Base-by-base conservation (phyloP, 73 alveolate species). In the Paramecium sexaurelia region DNA sequence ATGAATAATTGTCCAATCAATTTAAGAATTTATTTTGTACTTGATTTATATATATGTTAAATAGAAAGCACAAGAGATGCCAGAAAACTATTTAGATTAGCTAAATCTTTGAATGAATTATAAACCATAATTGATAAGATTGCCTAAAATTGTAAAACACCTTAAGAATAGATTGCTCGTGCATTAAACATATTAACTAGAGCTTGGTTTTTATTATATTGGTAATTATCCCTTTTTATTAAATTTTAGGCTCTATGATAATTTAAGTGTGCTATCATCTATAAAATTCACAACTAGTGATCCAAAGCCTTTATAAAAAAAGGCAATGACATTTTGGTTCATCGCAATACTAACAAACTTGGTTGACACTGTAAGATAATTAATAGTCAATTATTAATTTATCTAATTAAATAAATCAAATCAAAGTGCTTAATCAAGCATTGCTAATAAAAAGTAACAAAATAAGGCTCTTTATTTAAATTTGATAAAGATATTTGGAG, bases 81-180 rank as follows among this genome's bases (percentile, higher is more conserved):
- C 11, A 92, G 98, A 55, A 96, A 94, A 68, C 93, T 96, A 51
- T 96, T 96, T 91, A 89, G 98, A 47, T 92, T 96, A 87, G 93
- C 92, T 90, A 96, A 96, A 94, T 84, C 96, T 2, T 13, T 96
- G 51, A 93, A 92, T 40, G 98, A 96, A 78, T 78, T 92, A 32
- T 90, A 96, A 41, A 94, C 94, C 67, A 93, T 96, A 55, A 56
- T 73, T 45, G 83, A 61, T 61, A 61, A 24, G n/a, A 11, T 61
- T 22, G 83, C 45, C 1, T 20, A 61, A 26, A 26, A 26, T 29
- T 61, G 83, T 10, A 32, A 61, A 26, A 61, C 41, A 6, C 8
- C 83, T 15, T 11, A 26, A 61, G 83, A 26, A 27, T 61, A 61
- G 43, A 24, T 83, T 56, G 89, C 92, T 61, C 39, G 68, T 13